Conservation (phyloP, 495 filamentous ascomycete species). For the Tuber aestivum region DNA sequence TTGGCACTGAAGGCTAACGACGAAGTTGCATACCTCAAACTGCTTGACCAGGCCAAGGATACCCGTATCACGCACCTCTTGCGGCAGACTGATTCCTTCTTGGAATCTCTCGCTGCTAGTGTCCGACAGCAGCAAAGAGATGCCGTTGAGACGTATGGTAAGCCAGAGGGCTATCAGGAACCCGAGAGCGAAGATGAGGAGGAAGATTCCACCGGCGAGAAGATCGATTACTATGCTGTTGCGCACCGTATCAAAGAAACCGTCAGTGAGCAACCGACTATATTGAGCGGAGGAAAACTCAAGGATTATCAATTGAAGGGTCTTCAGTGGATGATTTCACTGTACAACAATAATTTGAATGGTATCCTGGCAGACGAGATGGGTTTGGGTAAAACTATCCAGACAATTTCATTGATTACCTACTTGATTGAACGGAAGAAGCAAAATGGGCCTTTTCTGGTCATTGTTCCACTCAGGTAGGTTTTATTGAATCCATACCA, state of each 20-base stretch:
- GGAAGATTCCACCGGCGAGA: constrained; percentile 51
- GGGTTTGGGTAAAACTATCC: constrained; percentile 99
- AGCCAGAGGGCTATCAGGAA: constrained; percentile 54
- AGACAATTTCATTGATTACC: constrained; percentile 95
- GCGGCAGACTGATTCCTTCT: constrained; percentile 91
- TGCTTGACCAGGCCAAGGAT: constrained; percentile 96
- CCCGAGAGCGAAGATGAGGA: constrained; percentile 64
- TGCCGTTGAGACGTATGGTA: constrained; percentile 69
- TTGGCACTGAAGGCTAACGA: constrained; percentile 97
- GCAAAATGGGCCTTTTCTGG: constrained; percentile 87
- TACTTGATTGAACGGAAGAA: constrained; percentile 94
- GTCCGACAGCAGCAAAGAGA: constrained; percentile 87
- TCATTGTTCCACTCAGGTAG: constrained; percentile 75
- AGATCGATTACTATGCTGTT: constrained; percentile 94
- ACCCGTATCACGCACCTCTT: constrained; percentile 96
- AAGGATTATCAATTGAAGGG: constrained; percentile 99
- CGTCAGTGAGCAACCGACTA: constrained; percentile 69
- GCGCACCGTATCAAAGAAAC: constrained; percentile 93
- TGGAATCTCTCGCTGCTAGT: constrained; percentile 87
- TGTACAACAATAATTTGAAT: constrained; percentile 99
- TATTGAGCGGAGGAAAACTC: constrained; percentile 81
- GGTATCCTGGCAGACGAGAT: constrained; percentile 98
- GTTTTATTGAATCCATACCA: not conserved
- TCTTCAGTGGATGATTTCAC: constrained; percentile 97
- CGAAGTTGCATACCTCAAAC: constrained; percentile 94